Evolutionary conservation across 2,329 filamentous ascomycete species (phyloP).

Genomic region (Exophiala mesophila): DNA sequence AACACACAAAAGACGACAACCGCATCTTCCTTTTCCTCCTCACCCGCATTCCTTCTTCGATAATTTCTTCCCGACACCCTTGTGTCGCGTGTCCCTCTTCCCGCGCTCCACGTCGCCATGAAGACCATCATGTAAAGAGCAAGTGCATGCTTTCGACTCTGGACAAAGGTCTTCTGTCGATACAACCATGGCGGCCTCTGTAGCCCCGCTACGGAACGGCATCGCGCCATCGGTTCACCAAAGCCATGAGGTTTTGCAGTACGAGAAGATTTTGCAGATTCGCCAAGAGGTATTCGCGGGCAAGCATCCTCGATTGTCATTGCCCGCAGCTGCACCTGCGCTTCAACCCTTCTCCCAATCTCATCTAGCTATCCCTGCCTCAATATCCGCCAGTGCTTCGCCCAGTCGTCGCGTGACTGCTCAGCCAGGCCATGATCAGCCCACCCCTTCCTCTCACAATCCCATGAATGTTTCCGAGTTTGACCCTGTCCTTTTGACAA

Average conservation of each 20-base stretch:
- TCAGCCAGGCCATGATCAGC: conserved; percentile 18
- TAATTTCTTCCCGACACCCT: no score
- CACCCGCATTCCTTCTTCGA: no score
- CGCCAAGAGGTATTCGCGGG: conserved; percentile 77
- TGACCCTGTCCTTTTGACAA: conserved; percentile 77
- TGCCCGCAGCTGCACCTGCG: conserved; percentile 49
- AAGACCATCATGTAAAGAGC: no score
- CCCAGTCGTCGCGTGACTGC: conserved; percentile 26
- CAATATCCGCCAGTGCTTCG: conserved; percentile 19
- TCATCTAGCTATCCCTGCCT: conserved; percentile 24
- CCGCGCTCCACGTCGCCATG: no score
- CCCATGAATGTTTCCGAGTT: conserved; percentile 58
- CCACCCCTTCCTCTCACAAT: conserved; percentile 33
- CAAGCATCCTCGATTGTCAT: conserved; percentile 54
- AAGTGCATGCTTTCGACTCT: no score
- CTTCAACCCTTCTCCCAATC: conserved; percentile 37
- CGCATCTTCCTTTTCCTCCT: no score
- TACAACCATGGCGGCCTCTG: conserved; percentile 23
- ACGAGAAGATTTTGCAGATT: conserved; percentile 74
- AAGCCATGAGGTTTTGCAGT: conserved; percentile 62
- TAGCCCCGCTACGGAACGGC: conserved; percentile 28
- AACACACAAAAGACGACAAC: no score
- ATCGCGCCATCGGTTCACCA: conserved; percentile 26
- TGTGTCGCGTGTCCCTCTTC: no score
- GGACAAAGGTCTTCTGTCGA: no score